A percentile compares a stretch with the other conserved stretches of the same genome.
These are phyloP conservation scores for Botryosphaeria agaves DNA, from an alignment of 2,329 filamentous ascomycete genomes.

Conservation along the genomic window DNA sequence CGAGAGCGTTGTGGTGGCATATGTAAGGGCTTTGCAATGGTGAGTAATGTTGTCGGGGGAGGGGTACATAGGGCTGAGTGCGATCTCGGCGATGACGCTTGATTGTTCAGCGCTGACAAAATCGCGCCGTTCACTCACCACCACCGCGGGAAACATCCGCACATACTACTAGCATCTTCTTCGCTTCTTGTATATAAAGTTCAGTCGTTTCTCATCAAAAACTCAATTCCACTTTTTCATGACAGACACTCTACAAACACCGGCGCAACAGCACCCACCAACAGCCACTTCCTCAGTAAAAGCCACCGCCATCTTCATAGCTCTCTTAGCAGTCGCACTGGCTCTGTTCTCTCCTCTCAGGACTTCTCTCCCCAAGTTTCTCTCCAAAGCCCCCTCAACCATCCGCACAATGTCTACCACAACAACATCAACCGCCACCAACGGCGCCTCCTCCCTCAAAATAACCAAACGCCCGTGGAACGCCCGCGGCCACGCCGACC, in stretches of 20 bases:
- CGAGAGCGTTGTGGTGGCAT: neutral
- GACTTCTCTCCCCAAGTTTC: constrained; percentile 15
- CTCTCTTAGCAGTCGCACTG: constrained; percentile 25
- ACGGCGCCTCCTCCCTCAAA: constrained; percentile 25
- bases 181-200: neutral
- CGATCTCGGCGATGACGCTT: too few relatives aligned
- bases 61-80: too few relatives aligned
- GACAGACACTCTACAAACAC: too few relatives aligned
- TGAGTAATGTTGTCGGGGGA: constrained; percentile 1
- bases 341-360: constrained; percentile 24
- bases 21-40: neutral
- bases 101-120: too few relatives aligned
- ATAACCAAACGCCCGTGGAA: constrained; percentile 58
- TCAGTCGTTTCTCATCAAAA: neutral
- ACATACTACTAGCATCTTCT: too few relatives aligned
- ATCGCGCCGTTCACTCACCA: too few relatives aligned
- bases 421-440: constrained; percentile 7
- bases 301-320: constrained; percentile 10
- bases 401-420: constrained; percentile 22
- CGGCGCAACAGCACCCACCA: neutral
- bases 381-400: constrained; percentile 11
- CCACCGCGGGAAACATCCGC: too few relatives aligned
- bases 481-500: constrained; percentile 57
- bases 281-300: neutral
- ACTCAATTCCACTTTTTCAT: neutral